A percentile compares a stretch with the other conserved stretches of the same genome.
These are phyloP conservation scores for Bretschneidera sinensis DNA, from an alignment of 345 rosid genomes.

Conservation along the genomic window DNA sequence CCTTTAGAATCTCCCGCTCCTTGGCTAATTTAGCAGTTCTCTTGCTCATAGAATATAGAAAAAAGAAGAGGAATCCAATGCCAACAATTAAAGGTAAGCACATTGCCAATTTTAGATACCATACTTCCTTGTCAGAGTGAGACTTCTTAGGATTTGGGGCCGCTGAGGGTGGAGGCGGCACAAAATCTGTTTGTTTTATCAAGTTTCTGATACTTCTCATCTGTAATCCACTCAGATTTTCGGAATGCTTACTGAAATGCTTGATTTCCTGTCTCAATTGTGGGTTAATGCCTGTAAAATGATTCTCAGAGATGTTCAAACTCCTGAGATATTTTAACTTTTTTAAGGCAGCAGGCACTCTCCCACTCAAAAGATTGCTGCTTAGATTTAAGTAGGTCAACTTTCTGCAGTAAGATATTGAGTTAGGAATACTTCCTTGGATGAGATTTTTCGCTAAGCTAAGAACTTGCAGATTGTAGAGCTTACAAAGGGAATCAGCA, in stretches of 20 bases:
- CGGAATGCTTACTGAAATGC: slow-evolving; percentile 1
- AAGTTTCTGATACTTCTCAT: slow-evolving; percentile 1
- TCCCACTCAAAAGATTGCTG: slow-evolving; percentile 37
- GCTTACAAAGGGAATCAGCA: slow-evolving; percentile 33
- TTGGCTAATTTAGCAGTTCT: slow-evolving; percentile 14
- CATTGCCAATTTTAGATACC: neutral
- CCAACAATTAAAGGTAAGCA: slow-evolving; percentile 21
- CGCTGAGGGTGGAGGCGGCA: neutral
- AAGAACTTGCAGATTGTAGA: slow-evolving; percentile 26
- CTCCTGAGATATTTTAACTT: slow-evolving; percentile 27
- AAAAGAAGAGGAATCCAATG: slow-evolving; percentile 13
- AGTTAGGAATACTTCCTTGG: slow-evolving; percentile 32
- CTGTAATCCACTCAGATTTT: neutral
- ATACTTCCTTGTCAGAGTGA: neutral
- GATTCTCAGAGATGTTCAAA: slow-evolving; percentile 40
- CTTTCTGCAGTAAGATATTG: slow-evolving; percentile 28
- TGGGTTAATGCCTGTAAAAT: slow-evolving; percentile 7
- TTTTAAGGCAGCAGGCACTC: slow-evolving; percentile 22
- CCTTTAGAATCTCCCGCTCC: slow-evolving; percentile 26
- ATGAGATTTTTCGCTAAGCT: slow-evolving; percentile 32
- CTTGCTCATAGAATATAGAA: slow-evolving; percentile 20
- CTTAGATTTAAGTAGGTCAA: slow-evolving; percentile 34
- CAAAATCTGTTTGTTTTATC: neutral
- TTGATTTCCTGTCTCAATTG: slow-evolving; percentile 1
- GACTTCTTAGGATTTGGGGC: neutral